phyloP scores from a whole-genome alignment of 1,284 basidiomycete species.

The Tausonia pullulans region DNA sequence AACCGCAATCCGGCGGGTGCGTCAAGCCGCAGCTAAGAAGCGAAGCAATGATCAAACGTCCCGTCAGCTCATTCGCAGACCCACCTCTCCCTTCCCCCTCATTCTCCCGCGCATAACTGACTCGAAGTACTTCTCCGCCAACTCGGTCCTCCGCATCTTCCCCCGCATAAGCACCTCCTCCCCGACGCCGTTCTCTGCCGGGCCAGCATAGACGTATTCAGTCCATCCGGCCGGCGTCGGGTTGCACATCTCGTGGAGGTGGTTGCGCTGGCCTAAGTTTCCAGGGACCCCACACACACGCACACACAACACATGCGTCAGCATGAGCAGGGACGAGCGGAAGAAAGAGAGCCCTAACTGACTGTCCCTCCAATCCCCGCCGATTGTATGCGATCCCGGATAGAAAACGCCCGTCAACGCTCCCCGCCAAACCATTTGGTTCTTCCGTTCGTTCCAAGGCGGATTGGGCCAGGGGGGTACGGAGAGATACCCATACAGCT shows the following conservation, averaged over 20 bases:
- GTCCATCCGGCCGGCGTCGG: too few species aligned
- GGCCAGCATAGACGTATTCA: too few species aligned
- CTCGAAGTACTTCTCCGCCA: neutral
- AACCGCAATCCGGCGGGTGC: neutral
- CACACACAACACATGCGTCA: too few species aligned
- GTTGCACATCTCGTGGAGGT: too few species aligned
- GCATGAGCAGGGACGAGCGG: too few species aligned
- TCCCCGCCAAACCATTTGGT: slow-evolving; percentile 24
- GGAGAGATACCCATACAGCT: slow-evolving; percentile 10
- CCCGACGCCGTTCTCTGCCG: too few species aligned
- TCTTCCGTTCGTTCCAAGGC: slow-evolving; percentile 15
- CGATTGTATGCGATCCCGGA: neutral
- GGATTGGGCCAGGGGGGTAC: slow-evolving; percentile 5
- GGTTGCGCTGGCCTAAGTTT: too few species aligned
- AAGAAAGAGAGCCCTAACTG: too few species aligned
- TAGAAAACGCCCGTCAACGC: slow-evolving; percentile 19
- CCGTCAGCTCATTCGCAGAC: too few species aligned
- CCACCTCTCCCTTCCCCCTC: too few species aligned
- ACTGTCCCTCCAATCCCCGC: neutral
- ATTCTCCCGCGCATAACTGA: neutral
- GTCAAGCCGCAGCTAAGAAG: neutral
- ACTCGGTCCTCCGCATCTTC: neutral
- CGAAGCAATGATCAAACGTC: neutral
- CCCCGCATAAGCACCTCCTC: neutral
- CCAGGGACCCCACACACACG: too few species aligned